Conservation (phyloP, 1,284 basidiomycete genomes). For the Ceratorhiza oryzae-sativae region DNA sequence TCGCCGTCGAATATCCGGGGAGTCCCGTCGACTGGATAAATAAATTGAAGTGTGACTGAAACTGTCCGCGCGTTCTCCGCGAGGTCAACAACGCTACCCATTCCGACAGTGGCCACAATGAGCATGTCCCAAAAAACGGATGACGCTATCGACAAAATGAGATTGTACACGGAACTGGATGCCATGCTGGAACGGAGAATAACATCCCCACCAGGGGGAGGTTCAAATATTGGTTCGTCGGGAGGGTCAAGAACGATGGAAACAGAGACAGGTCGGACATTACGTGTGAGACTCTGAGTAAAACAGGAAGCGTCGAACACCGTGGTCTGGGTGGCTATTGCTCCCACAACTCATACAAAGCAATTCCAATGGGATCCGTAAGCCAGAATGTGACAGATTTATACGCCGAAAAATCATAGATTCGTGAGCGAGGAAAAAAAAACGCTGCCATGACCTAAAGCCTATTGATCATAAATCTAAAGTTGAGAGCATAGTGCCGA, state of each 20-base stretch:
- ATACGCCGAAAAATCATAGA: no score
- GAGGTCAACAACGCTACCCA: not conserved
- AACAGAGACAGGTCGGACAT: no score
- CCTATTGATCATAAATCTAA: no score
- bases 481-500: not conserved
- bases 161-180: constrained; percentile 29
- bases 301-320: no score
- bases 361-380: no score
- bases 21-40: not conserved
- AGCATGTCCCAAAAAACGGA: constrained; percentile 36
- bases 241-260: no score
- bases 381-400: no score
- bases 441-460: no score
- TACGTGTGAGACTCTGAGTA: no score
- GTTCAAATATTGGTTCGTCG: not conserved
- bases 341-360: no score
- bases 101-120: not conserved
- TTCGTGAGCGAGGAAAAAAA: no score
- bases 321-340: no score
- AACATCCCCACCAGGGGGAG: constrained; percentile 23
- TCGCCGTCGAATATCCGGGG: not conserved
- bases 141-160: constrained; percentile 28
- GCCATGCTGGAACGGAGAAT: constrained; percentile 34
- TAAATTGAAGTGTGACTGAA: not conserved
- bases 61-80: not conserved